Evolutionary conservation across 2,329 filamentous ascomycete species (phyloP), one percentile per base, ranked within the genome.

Genomic region (Talaromyces sp.): DNA sequence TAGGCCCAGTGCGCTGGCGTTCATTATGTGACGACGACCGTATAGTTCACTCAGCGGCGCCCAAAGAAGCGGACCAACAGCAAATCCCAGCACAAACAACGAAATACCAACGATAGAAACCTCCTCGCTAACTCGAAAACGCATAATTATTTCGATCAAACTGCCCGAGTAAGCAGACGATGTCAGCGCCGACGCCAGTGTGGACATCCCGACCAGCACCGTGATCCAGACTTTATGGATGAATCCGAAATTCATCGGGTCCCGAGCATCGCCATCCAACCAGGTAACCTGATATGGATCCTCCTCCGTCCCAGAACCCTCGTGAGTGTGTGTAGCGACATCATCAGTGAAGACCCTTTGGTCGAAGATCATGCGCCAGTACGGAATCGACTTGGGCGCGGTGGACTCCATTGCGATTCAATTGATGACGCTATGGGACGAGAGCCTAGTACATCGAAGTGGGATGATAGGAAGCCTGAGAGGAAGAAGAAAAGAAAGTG

Each of bases 21-120:
- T 48, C 10, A 55, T n/a, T 10, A 49, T 22, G 22, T 41, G 39
- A n/a, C 47, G 78, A 10, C 82, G 74, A 2, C 64, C 64, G 32
- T 57, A 63, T 11, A 63, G 6, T 44, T 66, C 64, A 51, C 63
- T 65, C 43, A 67, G 33, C 17, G 64, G 60, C 5, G 62, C 71
- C 71, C 71, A 75, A 20, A 75, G 56, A 13, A 74, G 43, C 0
- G 73, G 73, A 0, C 73, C 73, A 32, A 75, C 65, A 24, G 72
- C 72, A 47, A 75, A 75, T 20, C 73, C 72, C 13, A 75, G 44
- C 4, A 75, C 65, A 48, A 74, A 75, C 4, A 75, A 61, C 9
- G 72, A 73, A 10, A 75, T 60, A 13, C 71, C 72, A 11, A 73
- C 62, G 2, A 65, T 67, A 9, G 58, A 61, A 13, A 66, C 65